Evolutionary conservation across 257 asterid species (phyloP).

Genomic region (Solanum tacnaense): DNA sequence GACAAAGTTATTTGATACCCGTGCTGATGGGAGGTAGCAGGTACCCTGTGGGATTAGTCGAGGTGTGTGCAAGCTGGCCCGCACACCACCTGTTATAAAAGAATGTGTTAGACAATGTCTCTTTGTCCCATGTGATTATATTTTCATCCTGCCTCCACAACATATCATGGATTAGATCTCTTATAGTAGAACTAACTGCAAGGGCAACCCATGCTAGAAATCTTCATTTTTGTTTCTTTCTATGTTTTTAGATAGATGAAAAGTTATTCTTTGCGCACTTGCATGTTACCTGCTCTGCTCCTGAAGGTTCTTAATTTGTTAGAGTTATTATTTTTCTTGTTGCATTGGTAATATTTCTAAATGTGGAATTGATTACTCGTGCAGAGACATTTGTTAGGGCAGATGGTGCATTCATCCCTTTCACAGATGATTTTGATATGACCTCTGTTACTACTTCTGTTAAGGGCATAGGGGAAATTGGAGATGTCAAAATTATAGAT

Average conservation of each 20-base stretch:
- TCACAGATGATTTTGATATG: constrained; percentile 74
- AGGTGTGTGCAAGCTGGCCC: background rate
- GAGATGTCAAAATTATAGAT: constrained; percentile 63
- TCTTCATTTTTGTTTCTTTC: background rate
- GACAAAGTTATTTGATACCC: background rate
- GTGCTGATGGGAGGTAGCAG: background rate
- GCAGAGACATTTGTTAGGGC: constrained; percentile 97
- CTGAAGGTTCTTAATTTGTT: background rate
- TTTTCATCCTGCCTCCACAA: background rate
- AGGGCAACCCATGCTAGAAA: background rate
- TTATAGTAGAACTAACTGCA: background rate
- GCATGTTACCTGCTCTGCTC: background rate
- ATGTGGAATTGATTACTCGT: constrained; percentile 5
- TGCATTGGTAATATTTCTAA: background rate
- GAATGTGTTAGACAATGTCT: background rate
- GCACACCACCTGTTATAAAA: background rate
- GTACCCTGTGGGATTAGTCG: background rate
- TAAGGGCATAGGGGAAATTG: constrained; percentile 83
- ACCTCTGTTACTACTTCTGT: constrained; percentile 65
- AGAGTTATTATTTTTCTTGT: background rate
- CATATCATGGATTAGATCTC: background rate
- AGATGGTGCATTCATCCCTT: constrained; percentile 93
- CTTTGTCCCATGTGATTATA: background rate
- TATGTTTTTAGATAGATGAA: background rate
- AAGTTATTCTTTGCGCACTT: background rate